These are phyloP conservation scores for Begonia loranthoides DNA, from an alignment of 306 rosid genomes.

Conservation along the genomic window DNA sequence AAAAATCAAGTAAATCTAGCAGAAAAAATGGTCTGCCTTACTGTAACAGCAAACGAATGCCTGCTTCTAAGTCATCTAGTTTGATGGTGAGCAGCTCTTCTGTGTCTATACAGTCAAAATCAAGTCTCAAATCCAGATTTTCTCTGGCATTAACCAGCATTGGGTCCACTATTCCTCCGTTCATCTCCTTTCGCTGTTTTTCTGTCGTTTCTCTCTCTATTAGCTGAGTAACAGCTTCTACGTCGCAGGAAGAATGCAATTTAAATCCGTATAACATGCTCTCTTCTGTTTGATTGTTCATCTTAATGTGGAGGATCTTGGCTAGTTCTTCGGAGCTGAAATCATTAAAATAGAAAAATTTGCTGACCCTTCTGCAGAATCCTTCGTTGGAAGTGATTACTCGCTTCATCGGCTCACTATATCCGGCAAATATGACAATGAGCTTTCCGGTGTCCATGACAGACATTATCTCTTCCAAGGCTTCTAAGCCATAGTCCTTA, in stretches of 20 bases:
- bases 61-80: constrained; percentile 68
- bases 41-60: constrained; percentile 39
- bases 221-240: constrained; percentile 44
- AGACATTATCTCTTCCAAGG: constrained; percentile 97
- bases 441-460: constrained; percentile 93
- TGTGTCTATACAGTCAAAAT: constrained; percentile 73
- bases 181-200: constrained; percentile 68
- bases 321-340: constrained; percentile 70
- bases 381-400: constrained; percentile 89
- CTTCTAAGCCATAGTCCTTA: constrained; percentile 93
- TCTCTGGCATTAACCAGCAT: constrained; percentile 84
- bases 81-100: constrained; percentile 75
- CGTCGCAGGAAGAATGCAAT: constrained; percentile 54
- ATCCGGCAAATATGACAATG: constrained; percentile 89
- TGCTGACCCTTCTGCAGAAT: constrained; percentile 87
- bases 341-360: constrained; percentile 74
- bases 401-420: constrained; percentile 83
- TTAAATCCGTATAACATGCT: constrained; percentile 74
- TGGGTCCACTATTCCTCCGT: constrained; percentile 77
- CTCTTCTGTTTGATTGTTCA: constrained; percentile 46
- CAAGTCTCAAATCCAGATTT: constrained; percentile 73
- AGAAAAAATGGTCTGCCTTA: constrained; percentile 5
- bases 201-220: constrained; percentile 51
- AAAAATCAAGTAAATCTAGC: no score
- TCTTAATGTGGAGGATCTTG: constrained; percentile 71